A percentile compares a stretch with the other conserved stretches of the same genome.
These are phyloP conservation scores for Globisporangium irregulare DNA, from an alignment of 352 stramenopile species.

Conservation along the genomic window DNA sequence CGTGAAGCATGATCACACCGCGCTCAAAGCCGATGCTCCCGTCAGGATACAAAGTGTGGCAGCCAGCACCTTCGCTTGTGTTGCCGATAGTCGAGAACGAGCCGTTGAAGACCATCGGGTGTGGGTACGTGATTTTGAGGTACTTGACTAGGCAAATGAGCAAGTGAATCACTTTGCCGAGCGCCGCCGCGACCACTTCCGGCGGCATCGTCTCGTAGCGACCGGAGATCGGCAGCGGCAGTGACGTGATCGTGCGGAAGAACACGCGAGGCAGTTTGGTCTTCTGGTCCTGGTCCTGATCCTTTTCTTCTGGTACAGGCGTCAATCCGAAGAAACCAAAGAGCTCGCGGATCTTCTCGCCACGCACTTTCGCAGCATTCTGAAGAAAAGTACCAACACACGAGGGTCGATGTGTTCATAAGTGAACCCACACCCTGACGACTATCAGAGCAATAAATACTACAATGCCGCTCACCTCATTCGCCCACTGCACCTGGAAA, in stretches of 20 bases:
- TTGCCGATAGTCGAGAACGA: slow-evolving; percentile 86
- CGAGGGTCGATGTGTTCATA: not conserved
- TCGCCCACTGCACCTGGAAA: slow-evolving; percentile 60
- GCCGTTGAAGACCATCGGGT: slow-evolving; percentile 86
- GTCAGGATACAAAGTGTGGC: slow-evolving; percentile 83
- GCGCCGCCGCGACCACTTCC: slow-evolving; percentile 64
- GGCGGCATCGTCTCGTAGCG: slow-evolving; percentile 68
- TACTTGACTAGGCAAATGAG: slow-evolving; percentile 70
- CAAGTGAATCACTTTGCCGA: slow-evolving; percentile 78
- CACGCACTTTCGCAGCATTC: slow-evolving; percentile 62
- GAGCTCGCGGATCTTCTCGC: slow-evolving; percentile 65
- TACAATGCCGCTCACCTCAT: slow-evolving; percentile 31
- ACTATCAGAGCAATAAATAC: too few relatives aligned
- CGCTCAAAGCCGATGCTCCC: slow-evolving; percentile 74
- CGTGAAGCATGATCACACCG: slow-evolving; percentile 67
- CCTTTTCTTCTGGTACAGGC: not conserved
- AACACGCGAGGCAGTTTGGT: slow-evolving; percentile 21
- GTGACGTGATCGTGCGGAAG: slow-evolving; percentile 62
- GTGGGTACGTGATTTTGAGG: slow-evolving; percentile 61
- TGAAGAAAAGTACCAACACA: slow-evolving; percentile 13
- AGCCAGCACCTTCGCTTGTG: slow-evolving; percentile 69
- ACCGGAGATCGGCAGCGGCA: slow-evolving; percentile 71
- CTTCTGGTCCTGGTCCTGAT: not conserved
- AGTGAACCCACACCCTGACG: too few relatives aligned
- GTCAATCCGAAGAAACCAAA: slow-evolving; percentile 57